A percentile compares a stretch with the other conserved stretches of the same genome.
phyloP scores from a whole-genome alignment of 495 filamentous ascomycete species.

The Penicillium ochrochloron region DNA sequence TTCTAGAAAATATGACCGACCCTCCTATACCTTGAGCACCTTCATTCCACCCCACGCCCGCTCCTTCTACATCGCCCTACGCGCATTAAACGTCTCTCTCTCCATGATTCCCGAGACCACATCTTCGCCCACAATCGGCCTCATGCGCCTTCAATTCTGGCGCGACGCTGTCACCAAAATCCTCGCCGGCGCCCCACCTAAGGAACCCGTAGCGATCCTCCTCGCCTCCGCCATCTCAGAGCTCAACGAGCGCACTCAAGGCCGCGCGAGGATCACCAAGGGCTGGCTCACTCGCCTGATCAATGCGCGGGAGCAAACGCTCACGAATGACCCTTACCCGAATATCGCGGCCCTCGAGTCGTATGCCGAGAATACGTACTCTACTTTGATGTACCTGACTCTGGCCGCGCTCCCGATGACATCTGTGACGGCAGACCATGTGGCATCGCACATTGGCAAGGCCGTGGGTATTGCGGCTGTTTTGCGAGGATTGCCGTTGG shows the following conservation, averaged over 20 bases:
- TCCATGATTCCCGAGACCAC: conserved; percentile 87
- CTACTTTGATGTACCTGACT: conserved; percentile 88
- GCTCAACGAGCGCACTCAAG: conserved; percentile 58
- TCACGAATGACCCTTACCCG: conserved; percentile 81
- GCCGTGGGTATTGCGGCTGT: conserved; percentile 85
- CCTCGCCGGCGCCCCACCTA: conserved; percentile 74
- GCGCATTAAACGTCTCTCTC: conserved; percentile 90
- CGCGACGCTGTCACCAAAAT: conserved; percentile 76
- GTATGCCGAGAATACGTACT: conserved; percentile 94
- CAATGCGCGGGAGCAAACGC: conserved; percentile 75
- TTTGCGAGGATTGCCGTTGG: conserved; percentile 78
- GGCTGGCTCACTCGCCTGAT: conserved; percentile 83
- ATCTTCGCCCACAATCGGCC: conserved; percentile 76
- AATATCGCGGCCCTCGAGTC: conserved; percentile 74
- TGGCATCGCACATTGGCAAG: conserved; percentile 94
- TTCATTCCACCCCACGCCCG: conserved; percentile 75
- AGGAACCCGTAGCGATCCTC: conserved; percentile 89
- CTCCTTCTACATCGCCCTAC: conserved; percentile 86
- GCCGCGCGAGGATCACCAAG: conserved; percentile 66
- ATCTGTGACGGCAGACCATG: conserved; percentile 85
- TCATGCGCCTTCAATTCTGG: conserved; percentile 95
- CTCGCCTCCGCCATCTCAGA: conserved; percentile 70
- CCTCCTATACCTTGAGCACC: conserved; percentile 81
- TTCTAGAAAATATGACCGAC: conserved; percentile 76
- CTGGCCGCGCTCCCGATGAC: conserved; percentile 74